Evolutionary conservation across 108 stramenopile species (phyloP), one percentile per base, ranked within the genome.

Genomic region (Ochromonas danica): DNA sequence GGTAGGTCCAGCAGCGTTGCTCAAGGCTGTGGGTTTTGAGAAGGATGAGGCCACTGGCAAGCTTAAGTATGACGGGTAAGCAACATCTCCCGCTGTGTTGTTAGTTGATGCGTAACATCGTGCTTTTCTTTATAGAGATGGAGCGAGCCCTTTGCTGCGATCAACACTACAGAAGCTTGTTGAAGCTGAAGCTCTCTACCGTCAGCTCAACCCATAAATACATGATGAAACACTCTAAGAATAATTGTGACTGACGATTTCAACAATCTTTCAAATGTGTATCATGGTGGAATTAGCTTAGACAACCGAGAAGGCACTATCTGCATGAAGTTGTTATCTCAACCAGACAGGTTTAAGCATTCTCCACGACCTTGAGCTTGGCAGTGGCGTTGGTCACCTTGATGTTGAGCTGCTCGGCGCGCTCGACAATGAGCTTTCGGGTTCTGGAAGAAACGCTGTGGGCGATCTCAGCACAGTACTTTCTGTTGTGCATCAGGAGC

Each of bases 401-500:
- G 78, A 99, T 92, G 63, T 93, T 91, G 43, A 99, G 94, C 89
- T 99, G 96, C 81, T 94, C 94, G 38, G 96, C 95, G 80, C 97
- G 89, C 87, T 94, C 93, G 35, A 98, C 89, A 82, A 99, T 99
- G 40, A 89, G 93, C 87, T 93, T 91, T 77, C 99, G 93, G 62
- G 91, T 94, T 71, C 91, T 88, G 63, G 91, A 84, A 62, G 93
- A 93, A 67, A 98, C 97, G 81, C 90, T 91, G 80, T 95, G 90
- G 42, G 95, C 97, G 51, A 99, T 95, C 72, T 97, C 98, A 27
- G 95, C 99, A 35, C 93, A 94, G 90, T 98, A 98, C 71, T 95
- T 98, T 71, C 86, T 91, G 95, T 99, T 99, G 95, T 98, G 96
- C 98, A 99, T 98, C 92, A 99, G 92, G 61, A 99, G 92, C 90